These are phyloP conservation scores for Solanum infundibuliforme DNA, from an alignment of 257 asterid genomes.

Conservation along the genomic window DNA sequence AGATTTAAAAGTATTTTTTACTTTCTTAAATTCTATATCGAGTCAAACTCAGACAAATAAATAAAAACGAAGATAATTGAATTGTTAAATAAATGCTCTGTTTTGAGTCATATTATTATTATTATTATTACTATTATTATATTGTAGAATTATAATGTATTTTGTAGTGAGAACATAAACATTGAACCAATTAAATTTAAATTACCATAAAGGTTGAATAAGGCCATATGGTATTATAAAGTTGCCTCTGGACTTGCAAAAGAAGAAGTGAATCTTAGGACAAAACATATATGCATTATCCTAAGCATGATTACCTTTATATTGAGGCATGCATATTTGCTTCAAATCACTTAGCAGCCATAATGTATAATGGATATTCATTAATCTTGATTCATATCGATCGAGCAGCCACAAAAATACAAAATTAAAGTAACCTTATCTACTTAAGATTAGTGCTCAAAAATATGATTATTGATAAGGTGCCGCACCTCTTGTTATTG, in stretches of 20 bases:
- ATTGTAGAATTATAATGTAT: no score
- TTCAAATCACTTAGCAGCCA: neutral
- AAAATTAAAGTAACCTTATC: neutral
- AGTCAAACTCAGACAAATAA: neutral
- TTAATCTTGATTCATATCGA: neutral
- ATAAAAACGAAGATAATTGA: no score
- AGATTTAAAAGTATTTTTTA: no score
- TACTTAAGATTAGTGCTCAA: neutral
- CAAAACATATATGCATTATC: neutral
- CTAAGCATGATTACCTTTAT: neutral
- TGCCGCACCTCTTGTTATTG: neutral
- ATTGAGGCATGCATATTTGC: neutral
- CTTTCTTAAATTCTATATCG: neutral
- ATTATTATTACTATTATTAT: no score
- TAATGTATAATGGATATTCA: neutral
- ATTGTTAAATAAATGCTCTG: neutral
- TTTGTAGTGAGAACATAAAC: neutral
- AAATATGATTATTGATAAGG: neutral
- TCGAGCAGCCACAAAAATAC: neutral
- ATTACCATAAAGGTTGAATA: neutral
- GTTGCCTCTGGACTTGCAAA: neutral
- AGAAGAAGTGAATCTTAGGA: neutral
- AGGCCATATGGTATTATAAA: neutral
- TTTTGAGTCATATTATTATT: neutral
- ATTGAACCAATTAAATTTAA: neutral